Base-by-base conservation (phyloP, 2,329 filamentous ascomycete genomes). In the Aspergillus ochraceus region DNA sequence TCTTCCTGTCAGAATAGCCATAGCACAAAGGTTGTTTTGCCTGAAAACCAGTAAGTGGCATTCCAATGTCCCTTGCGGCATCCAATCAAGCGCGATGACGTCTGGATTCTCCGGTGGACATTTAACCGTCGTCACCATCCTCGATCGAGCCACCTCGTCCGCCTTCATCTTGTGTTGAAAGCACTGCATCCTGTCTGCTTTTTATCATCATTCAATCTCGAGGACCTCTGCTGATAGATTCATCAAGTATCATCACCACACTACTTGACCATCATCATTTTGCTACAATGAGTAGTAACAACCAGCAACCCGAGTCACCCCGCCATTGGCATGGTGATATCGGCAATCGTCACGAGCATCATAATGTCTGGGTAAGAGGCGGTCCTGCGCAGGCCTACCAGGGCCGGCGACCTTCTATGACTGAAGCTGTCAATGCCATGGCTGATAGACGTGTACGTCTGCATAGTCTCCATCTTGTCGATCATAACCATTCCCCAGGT, bases 291-390 rank as follows among this genome's bases (percentile, higher is more conserved):
- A 60, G 60, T 54, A 64, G 26, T 29, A 29, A 29, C 26, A 29
- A 72, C 53, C 58, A 70, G 8, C 47, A 61, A 26, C 55, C 60
- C 8, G 58, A 60, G 20, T 59, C 68, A 36, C 64, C 66, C 24
- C 72, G 73, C 49, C 68, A 76, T 64, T 76, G 74, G 74, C 72
- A 75, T 60, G 74, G 74, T 52, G 59, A 4, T 14, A 14, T 68
- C 32, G 74, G 74, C 32, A 61, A 74, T 51, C 72, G 74, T 55
- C 59, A 76, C 60, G 71, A 76, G 50, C 74, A 75, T 52, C 67
- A 62, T 45, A 76, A 74, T 53, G 72, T 73, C 60, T 76, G 73
- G 74, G 69, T 73, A 57, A 62, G 56, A 30, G 74, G 74, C 29
- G 74, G 74, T 19, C 58, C 60, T 45, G 45, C 64, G 2, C 54